Percentiles rank a stretch among this genome's conserved stretches.
Conservation (phyloP, 1,284 basidiomycete genomes). For the Ganoderma lingzhi region DNA sequence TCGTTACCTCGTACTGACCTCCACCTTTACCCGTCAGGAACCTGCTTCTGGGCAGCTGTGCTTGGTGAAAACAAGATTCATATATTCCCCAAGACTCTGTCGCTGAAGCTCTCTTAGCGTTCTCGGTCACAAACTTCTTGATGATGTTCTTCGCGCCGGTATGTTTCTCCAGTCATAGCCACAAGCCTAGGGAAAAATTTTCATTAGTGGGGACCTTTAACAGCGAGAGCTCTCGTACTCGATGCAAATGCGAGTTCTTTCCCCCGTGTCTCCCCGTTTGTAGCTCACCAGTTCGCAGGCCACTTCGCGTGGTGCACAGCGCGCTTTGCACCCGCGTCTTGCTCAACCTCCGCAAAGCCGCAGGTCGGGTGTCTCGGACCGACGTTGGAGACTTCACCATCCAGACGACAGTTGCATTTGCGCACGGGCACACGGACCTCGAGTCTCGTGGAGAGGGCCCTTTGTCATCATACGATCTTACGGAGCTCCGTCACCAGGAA, state of each 20-base stretch:
- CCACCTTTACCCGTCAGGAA: background rate
- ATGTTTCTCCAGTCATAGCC: background rate
- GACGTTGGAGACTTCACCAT: background rate
- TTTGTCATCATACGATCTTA: background rate
- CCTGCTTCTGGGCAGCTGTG: constrained; percentile 5
- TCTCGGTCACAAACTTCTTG: constrained; percentile 3
- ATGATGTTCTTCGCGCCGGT: constrained; percentile 12
- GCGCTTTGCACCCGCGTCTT: constrained; percentile 9
- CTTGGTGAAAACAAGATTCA: constrained; percentile 3
- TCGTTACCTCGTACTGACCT: background rate
- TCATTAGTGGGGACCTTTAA: background rate
- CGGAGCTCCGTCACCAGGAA: background rate
- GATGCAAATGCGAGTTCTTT: constrained; percentile 8
- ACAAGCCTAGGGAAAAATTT: background rate
- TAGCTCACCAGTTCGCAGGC: background rate
- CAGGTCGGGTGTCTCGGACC: background rate
- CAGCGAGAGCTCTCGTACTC: constrained; percentile 3
- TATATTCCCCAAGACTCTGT: background rate
- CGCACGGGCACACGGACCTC: background rate
- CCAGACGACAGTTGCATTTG: background rate
- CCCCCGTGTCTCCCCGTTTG: background rate
- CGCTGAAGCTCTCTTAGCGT: background rate
- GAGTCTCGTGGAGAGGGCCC: background rate
- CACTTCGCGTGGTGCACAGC: constrained; percentile 9
- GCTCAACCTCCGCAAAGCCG: constrained; percentile 14